Percentiles rank a stretch among this genome's conserved stretches.
Conservation (phyloP, 192 early-diverging fungal species). For the Backusella morwellensis region DNA sequence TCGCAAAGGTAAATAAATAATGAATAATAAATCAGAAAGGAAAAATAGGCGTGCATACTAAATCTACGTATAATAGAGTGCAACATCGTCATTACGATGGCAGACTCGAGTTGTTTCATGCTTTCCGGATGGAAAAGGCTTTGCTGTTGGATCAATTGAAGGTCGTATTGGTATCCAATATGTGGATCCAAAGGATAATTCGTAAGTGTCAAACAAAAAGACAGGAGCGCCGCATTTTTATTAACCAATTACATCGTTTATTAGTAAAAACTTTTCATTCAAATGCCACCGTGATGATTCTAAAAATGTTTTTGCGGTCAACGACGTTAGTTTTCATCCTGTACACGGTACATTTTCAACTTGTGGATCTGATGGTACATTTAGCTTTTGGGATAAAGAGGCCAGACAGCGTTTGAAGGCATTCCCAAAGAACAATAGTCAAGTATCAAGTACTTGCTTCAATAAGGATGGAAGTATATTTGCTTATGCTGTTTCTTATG, state of each 20-base stretch:
- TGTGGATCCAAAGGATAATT: constrained; percentile 74
- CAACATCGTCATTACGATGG: constrained; percentile 69
- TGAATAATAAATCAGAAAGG: background rate
- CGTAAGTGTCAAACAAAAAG: constrained; percentile 8
- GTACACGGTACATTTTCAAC: constrained; percentile 86
- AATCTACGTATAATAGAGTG: constrained; percentile 6
- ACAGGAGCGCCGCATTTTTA: background rate
- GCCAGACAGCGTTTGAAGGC: constrained; percentile 80
- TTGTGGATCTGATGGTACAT: constrained; percentile 79
- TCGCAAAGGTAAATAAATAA: constrained; percentile 57
- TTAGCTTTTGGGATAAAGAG: constrained; percentile 95
- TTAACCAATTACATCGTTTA: background rate
- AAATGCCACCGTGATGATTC: constrained; percentile 87
- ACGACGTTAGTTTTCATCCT: constrained; percentile 76
- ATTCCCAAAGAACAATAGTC: constrained; percentile 61
- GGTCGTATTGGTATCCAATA: constrained; percentile 93
- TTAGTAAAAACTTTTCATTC: constrained; percentile 79
- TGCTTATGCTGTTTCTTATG: constrained; percentile 91
- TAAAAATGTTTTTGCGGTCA: constrained; percentile 62
- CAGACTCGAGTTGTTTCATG: constrained; percentile 83
- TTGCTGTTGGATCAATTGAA: constrained; percentile 91
- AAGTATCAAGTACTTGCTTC: constrained; percentile 73
- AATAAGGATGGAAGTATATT: constrained; percentile 79
- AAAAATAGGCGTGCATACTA: background rate
- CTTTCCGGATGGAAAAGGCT: constrained; percentile 76